These are phyloP conservation scores for Combretum micranthum DNA, from an alignment of 345 rosid species.

Conservation along the genomic window DNA sequence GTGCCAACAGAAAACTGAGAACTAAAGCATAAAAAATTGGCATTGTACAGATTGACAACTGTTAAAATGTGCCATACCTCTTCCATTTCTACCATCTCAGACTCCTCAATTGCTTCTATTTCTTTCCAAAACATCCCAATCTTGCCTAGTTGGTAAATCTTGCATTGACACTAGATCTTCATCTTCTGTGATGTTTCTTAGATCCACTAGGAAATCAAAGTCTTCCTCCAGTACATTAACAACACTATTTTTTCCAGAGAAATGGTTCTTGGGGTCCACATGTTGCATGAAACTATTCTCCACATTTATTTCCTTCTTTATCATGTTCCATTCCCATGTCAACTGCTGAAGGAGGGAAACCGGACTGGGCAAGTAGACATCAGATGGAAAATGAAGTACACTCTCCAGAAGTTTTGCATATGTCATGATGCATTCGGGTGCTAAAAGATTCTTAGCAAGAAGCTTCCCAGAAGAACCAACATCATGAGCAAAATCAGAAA, in stretches of 20 bases:
- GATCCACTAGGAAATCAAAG: slow-evolving; percentile 31
- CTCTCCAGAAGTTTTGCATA: slow-evolving; percentile 81
- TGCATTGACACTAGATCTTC: slow-evolving; percentile 25
- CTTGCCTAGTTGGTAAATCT: slow-evolving; percentile 56
- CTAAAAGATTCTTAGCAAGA: slow-evolving; percentile 73
- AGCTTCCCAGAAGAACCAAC: slow-evolving; percentile 74
- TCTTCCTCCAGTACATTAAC: slow-evolving; percentile 60
- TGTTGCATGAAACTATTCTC: slow-evolving; percentile 22
- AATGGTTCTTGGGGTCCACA: slow-evolving; percentile 20
- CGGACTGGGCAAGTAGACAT: slow-evolving; percentile 58
- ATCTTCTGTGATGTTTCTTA: slow-evolving; percentile 33
- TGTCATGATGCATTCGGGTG: slow-evolving; percentile 65
- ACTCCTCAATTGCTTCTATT: slow-evolving; percentile 61
- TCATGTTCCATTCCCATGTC: slow-evolving; percentile 79
- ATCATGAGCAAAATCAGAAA: slow-evolving; percentile 60
- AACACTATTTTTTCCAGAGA: slow-evolving; percentile 30
- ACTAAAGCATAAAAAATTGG: not conserved
- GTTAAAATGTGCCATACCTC: slow-evolving; percentile 52
- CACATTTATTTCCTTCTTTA: slow-evolving; percentile 33
- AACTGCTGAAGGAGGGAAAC: slow-evolving; percentile 46
- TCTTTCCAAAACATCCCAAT: slow-evolving; percentile 59
- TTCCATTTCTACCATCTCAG: slow-evolving; percentile 69
- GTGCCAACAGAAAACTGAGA: slow-evolving; percentile 1
- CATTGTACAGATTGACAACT: not conserved
- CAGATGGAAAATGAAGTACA: slow-evolving; percentile 70